Percentiles rank a stretch among this genome's conserved stretches.
These are phyloP conservation scores for Candida sanyaensis DNA, from an alignment of 1,139 yeast species.

Conservation along the genomic window DNA sequence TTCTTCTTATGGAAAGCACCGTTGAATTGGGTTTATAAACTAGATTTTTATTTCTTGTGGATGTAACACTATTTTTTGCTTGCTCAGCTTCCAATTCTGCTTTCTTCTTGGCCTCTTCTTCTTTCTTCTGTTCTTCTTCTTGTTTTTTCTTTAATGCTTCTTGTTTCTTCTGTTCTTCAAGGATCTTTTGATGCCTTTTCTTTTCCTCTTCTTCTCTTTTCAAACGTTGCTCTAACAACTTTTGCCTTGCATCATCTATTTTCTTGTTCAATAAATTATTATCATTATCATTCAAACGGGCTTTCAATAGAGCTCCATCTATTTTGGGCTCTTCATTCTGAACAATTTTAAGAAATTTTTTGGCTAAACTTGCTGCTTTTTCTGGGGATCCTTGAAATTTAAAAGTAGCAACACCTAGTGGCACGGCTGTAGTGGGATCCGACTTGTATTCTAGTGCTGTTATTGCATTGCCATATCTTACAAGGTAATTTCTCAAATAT, in stretches of 20 bases:
- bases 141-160: conserved; percentile 16
- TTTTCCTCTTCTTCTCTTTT: conserved; percentile 26
- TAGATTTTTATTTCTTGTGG: conserved; percentile 7
- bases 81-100: conserved; percentile 12
- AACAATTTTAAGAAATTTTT: conserved; percentile 30
- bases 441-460: conserved; percentile 58
- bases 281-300: conserved; percentile 41
- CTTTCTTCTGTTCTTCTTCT: conserved; percentile 18
- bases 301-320: conserved; percentile 40
- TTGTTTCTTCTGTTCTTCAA: conserved; percentile 16
- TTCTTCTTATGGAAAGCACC: conserved; percentile 32
- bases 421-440: conserved; percentile 79
- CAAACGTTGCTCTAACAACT: conserved; percentile 32
- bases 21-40: conserved; percentile 34
- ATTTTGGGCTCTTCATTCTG: conserved; percentile 33
- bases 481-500: conserved; percentile 53
- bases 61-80: conserved; percentile 2
- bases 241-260: conserved; percentile 34
- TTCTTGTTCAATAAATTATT: conserved; percentile 31
- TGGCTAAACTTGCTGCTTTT: conserved; percentile 50
- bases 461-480: conserved; percentile 58
- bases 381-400: conserved; percentile 62
- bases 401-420: conserved; percentile 72
- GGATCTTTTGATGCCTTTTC: conserved; percentile 16
- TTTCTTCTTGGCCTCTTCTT: conserved; percentile 9